phyloP scores from a whole-genome alignment of 2,329 filamentous ascomycete species.

The Shiraia bambusicola region DNA sequence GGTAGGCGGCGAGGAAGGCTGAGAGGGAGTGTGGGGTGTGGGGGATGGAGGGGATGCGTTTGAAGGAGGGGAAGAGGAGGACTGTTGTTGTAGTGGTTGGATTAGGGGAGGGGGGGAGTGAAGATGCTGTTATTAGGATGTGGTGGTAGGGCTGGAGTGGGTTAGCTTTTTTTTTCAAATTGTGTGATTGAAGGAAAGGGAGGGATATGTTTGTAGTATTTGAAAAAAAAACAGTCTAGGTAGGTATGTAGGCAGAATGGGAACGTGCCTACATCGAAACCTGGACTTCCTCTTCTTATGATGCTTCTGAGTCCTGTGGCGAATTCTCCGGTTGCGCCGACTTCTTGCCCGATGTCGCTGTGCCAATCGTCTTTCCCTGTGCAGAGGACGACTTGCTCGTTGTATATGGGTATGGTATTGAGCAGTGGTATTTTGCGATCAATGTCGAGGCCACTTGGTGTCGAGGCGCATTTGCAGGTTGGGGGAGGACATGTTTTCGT shows the following conservation, averaged over 20 bases:
- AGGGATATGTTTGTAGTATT: too few species aligned
- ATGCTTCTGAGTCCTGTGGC: conserved; percentile 68
- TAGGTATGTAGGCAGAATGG: not conserved
- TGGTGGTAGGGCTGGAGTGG: conserved; percentile 74
- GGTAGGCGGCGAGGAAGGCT: conserved; percentile 62
- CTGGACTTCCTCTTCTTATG: conserved; percentile 46
- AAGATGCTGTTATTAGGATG: conserved; percentile 73
- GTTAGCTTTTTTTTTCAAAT: too few species aligned
- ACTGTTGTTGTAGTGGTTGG: conserved; percentile 47
- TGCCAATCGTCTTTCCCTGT: conserved; percentile 80
- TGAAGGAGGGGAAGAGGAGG: conserved; percentile 81
- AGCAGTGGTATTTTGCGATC: conserved; percentile 70
- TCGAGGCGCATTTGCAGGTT: conserved; percentile 73
- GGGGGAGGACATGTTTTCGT: conserved; percentile 65
- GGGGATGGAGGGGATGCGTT: conserved; percentile 72
- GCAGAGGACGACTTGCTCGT: conserved; percentile 80
- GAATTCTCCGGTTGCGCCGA: conserved; percentile 53
- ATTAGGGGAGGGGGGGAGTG: conserved; percentile 52
- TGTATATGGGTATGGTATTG: conserved; percentile 75
- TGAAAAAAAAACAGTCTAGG: too few species aligned
- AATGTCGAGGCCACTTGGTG: conserved; percentile 68
- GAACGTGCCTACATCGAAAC: conserved; percentile 49
- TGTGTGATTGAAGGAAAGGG: too few species aligned
- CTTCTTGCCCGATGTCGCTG: conserved; percentile 81
- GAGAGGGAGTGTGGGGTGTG: conserved; percentile 59